Evolutionary conservation across 768 basidiomycete species (phyloP).

Genomic region (Mycena leptocephala): DNA sequence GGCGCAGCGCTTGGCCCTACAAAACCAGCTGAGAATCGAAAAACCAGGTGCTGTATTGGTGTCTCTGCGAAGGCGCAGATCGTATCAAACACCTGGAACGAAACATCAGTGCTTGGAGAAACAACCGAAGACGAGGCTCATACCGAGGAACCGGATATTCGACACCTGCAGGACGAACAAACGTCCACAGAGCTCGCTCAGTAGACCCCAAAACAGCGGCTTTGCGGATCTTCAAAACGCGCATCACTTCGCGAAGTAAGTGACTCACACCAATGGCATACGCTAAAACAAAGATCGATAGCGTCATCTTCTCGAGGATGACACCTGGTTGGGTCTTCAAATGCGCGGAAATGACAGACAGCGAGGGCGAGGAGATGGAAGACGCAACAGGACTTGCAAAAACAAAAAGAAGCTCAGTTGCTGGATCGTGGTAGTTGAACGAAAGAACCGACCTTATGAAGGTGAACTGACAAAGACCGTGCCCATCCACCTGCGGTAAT

Average conservation of each 20-base stretch:
- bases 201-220: slow-evolving; percentile 57
- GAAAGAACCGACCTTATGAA: slow-evolving; percentile 58
- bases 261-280: slow-evolving; percentile 53
- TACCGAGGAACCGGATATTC: slow-evolving; percentile 72
- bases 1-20: slow-evolving; percentile 81
- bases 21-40: slow-evolving; percentile 76
- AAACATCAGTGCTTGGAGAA: not conserved
- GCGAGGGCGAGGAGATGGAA: slow-evolving; percentile 50
- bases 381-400: slow-evolving; percentile 47
- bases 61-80: slow-evolving; percentile 67
- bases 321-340: slow-evolving; percentile 48
- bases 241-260: not conserved
- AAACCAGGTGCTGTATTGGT: slow-evolving; percentile 68
- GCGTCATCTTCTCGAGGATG: slow-evolving; percentile 56
- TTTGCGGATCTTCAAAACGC: slow-evolving; percentile 15
- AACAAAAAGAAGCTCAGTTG: not conserved
- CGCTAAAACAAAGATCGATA: slow-evolving; percentile 61
- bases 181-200: slow-evolving; percentile 58
- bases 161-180: slow-evolving; percentile 68
- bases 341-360: slow-evolving; percentile 46
- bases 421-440: not conserved
- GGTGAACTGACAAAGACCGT: slow-evolving; percentile 71
- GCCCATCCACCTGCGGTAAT: slow-evolving; percentile 62
- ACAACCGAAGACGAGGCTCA: not conserved
- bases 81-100: slow-evolving; percentile 60